A percentile compares a stretch with the other conserved stretches of the same genome.
These are phyloP conservation scores for Tylopilus felleus DNA, from an alignment of 768 basidiomycete species.

Conservation along the genomic window DNA sequence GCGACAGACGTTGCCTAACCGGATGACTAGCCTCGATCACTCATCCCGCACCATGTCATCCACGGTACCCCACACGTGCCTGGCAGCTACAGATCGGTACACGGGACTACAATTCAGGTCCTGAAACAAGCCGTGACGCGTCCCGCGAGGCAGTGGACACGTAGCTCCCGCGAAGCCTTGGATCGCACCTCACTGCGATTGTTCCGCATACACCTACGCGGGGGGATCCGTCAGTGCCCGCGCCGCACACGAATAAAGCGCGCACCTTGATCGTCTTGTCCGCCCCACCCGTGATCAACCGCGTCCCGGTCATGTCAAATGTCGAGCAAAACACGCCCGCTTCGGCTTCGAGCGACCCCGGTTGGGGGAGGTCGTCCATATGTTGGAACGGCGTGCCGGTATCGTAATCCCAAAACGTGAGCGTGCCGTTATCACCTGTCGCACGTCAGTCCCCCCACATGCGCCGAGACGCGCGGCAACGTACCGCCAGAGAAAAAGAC, in stretches of 20 bases:
- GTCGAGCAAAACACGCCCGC: conserved; percentile 96
- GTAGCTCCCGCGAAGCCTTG: neutral
- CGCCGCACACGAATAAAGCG: rapidly evolving
- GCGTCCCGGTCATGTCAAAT: conserved; percentile 93
- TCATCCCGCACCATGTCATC: neutral
- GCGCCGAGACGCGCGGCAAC: neutral
- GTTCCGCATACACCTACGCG: conserved; percentile 65
- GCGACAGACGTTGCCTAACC: too few relatives aligned
- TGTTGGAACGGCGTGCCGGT: conserved; percentile 95
- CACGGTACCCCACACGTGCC: too few relatives aligned
- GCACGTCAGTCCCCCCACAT: neutral
- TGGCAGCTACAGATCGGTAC: neutral
- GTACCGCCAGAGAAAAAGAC: conserved; percentile 95
- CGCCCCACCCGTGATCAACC: conserved; percentile 92
- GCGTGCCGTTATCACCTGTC: conserved; percentile 84
- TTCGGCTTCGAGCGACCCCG: conserved; percentile 97
- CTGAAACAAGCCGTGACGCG: neutral
- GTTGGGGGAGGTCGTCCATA: conserved; percentile 90
- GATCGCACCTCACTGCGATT: conserved; percentile 42
- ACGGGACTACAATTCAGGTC: neutral
- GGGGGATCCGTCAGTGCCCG: neutral
- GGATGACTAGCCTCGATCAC: too few relatives aligned
- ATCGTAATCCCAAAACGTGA: conserved; percentile 93
- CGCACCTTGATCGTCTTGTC: conserved; percentile 98
- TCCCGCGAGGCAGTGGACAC: neutral